Base-by-base conservation (phyloP, 1,139 yeast species). In the Saccharomyces hybrid region DNA sequence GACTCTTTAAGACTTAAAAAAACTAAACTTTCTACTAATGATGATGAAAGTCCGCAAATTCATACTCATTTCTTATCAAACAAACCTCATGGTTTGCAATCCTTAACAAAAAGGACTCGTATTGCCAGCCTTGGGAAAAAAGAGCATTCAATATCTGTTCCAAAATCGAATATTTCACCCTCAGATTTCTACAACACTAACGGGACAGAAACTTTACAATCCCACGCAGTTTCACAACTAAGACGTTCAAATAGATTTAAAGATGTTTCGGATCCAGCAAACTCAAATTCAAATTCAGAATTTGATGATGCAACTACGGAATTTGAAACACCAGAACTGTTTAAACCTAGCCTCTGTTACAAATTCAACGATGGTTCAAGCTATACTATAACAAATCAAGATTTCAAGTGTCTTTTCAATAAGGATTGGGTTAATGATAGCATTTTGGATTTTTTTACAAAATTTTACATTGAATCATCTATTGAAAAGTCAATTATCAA, bases 391-490 rank as follows among this genome's bases (percentile, higher is more conserved):
- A 74, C 80, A 1, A 77, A 78, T 57, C 74, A 80, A 29, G 95
- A 86, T 65, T 86, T 83, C 67, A 79, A 79, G 59, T 84, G 91
- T 44, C 72, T 86, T 5, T 83, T 82, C 64, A 81, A 82, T 60
- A 81, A 82, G 53, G 84, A 83, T 58, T 86, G 95, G 95, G 80
- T 86, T 32, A 86, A 86, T 66, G 95, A 86, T 62, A 76, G 83
- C 0, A 74, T 86, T 47, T 82, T 86, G 50, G 95, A 86, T 65
- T 86, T 86, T 64, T 85, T 85, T 63, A 73, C 84, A 27, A 81
- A 80, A 56, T 84, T 77, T 64, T 81, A 78, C 59, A 70, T 77
- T 6, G 83, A 83, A 34, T 64, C 70, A 34, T 78, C 71, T 4
- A 76, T 47, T 5, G 46, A 53, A 16, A 54, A 56, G 0, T 54